Base-by-base conservation (phyloP, 495 filamentous ascomycete species). In the Penicillium desertorum region DNA sequence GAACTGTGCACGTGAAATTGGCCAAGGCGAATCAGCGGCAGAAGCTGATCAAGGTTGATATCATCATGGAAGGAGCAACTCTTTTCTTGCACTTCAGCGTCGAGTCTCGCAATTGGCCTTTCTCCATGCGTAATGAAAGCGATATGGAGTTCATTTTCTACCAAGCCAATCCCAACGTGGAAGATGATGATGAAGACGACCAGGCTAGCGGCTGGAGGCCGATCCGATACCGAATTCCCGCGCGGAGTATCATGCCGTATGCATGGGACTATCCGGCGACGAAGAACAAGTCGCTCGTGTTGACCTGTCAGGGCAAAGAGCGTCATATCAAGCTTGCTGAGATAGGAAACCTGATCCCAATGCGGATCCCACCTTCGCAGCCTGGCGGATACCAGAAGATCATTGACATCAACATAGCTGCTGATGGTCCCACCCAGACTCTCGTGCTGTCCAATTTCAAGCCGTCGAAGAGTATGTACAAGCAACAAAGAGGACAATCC, bases 241-340 rank as follows among this genome's bases (percentile, higher is more conserved):
- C 92, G 7, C 82, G 95, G 32, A 97, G 93, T 70, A 96, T 98
- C 72, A 98, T 98, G 94, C 93, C 95, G 5, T 98, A 98, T 68
- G 93, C 94, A 29, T 98, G 94, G 94, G 95, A 98, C 68, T 98
- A 94, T 74, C 94, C 94, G 2, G 92, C 94, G 5, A 90, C 91
- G n/a, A 96, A 96, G 73, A 88, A 88, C 72, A 96, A 94, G 70
- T 92, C 96, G 67, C 82, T 98, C 34, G 83, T 96, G 43, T 80
- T 98, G 66, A 86, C 75, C 41, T 87, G 88, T 22, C 84, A 88
- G 63, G 86, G 85, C 49, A 92, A 88, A 69, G 89, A 93, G 61
- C 81, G 93, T 44, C 89, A 94, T 67, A 88, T 98, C 63, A 95
- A 91, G 68, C 85, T 98, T 52, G 90, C 92, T 23, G 94, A 98